Base-by-base conservation (phyloP, 2,329 filamentous ascomycete species). In the Coniochaeta hoffmannii region DNA sequence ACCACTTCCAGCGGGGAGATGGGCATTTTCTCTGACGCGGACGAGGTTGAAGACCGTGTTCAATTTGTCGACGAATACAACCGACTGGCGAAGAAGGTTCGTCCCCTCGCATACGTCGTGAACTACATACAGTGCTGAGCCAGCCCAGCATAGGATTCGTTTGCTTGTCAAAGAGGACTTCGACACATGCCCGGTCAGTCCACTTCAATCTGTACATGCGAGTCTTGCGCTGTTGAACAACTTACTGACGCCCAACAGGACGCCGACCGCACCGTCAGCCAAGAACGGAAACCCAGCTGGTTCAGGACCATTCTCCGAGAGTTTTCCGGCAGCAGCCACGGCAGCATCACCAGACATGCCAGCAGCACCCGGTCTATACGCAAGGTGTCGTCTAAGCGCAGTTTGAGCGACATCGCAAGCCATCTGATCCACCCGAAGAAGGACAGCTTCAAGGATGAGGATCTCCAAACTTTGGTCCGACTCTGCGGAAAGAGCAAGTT, bases 401-500 rank as follows among this genome's bases (percentile, higher is more conserved):
- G 81, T 59, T 73, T 83, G 56, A 81, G 81, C 54, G 80, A 85
- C 59, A 63, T 82, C 28, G 77, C 79, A 9, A 62, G 77, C 31
- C 72, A 75, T 41, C 57, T 81, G 11, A 68, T 76, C 12, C 69
- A 73, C 14, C 64, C 66, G 38, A 76, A 72, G 53, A 77, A 73
- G 55, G 76, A 79, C 50, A 69, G 66, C 5, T 65, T 80, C 22
- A 80, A 75, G 61, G 71, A 73, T 44, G 72, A 80, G 58, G 76
- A 78, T 53, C 68, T 88, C 0, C 74, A 79, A 55, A 76, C 78
- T n/a, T 75, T 88, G 61, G 77, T 87, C 17, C 76, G 82, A 11
- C 67, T 87, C 30, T 84, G 82, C 60, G 85, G 85, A 35, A 82
- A 81, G 64, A 85, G 82, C 64, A 69, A 80, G 30, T 69, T 88